Evolutionary conservation across 1,284 basidiomycete genomes (phyloP).

Genomic region (Acaromyces ingoldii): DNA sequence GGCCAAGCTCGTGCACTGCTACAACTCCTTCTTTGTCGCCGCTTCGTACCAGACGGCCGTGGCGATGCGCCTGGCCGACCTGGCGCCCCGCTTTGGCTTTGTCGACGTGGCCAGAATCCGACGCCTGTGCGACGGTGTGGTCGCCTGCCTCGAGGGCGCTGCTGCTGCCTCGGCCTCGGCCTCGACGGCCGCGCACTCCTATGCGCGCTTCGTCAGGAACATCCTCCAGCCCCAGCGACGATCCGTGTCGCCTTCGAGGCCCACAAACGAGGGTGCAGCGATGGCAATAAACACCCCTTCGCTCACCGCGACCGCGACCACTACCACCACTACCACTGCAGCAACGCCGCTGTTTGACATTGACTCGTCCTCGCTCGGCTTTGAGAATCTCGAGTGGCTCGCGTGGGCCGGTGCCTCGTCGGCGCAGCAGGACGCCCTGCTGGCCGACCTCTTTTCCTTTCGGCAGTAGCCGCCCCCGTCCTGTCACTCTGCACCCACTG

Average conservation of each 20-base stretch:
- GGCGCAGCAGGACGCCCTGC: background rate
- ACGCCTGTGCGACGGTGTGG: slow-evolving; percentile 5
- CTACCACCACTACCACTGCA: background rate
- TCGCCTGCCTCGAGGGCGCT: background rate
- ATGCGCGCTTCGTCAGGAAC: slow-evolving; percentile 5
- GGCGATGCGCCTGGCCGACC: slow-evolving; percentile 20
- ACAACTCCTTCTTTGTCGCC: slow-evolving; percentile 26
- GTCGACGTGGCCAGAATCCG: slow-evolving; percentile 16
- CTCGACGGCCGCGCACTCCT: slow-evolving; percentile 1
- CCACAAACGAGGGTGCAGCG: too few relatives aligned
- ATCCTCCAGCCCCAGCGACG: background rate
- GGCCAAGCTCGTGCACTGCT: slow-evolving; percentile 18
- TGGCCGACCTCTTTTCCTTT: background rate
- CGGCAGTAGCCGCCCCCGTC: too few relatives aligned
- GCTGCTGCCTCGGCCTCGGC: background rate
- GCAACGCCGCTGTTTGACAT: too few relatives aligned
- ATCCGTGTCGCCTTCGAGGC: too few relatives aligned
- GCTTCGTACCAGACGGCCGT: slow-evolving; percentile 22
- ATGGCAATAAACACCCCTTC: too few relatives aligned
- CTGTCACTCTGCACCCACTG: too few relatives aligned
- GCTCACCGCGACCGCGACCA: background rate
- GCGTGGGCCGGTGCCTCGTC: slow-evolving; percentile 7
- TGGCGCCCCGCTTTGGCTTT: slow-evolving; percentile 17
- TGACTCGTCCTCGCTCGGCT: background rate
- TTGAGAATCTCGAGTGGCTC: slow-evolving; percentile 4